A percentile compares a stretch with the other conserved stretches of the same genome.
Evolutionary conservation across 768 basidiomycete species (phyloP).

Genomic region (Hortiboletus campestris): DNA sequence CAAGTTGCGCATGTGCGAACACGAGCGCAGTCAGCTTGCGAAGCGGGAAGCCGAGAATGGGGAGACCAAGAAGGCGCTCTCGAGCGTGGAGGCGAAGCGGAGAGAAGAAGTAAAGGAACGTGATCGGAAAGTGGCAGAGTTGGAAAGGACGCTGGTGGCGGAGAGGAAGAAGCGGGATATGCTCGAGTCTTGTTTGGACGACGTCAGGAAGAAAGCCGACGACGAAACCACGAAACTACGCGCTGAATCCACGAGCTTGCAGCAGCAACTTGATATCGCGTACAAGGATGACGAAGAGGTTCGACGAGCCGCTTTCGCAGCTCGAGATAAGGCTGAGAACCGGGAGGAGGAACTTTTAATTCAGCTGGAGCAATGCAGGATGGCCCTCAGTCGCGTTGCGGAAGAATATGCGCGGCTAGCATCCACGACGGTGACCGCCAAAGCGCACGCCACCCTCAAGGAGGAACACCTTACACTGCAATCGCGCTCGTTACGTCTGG

Average conservation of each 20-base stretch:
- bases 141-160: slow-evolving; percentile 48
- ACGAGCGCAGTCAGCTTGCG: slow-evolving; percentile 51
- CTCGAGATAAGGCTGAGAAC: slow-evolving; percentile 32
- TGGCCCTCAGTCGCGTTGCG: slow-evolving; percentile 46
- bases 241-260: slow-evolving; percentile 33
- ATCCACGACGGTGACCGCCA: slow-evolving; percentile 39
- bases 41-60: slow-evolving; percentile 50
- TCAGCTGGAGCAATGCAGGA: slow-evolving; percentile 51
- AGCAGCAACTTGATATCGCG: slow-evolving; percentile 37
- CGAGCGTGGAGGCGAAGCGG: slow-evolving; percentile 47
- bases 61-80: slow-evolving; percentile 51
- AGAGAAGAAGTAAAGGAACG: slow-evolving; percentile 55
- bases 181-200: slow-evolving; percentile 44
- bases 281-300: slow-evolving; percentile 38
- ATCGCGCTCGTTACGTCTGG: slow-evolving; percentile 49
- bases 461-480: slow-evolving; percentile 39
- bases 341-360: slow-evolving; percentile 46
- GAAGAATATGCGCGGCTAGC: slow-evolving; percentile 55
- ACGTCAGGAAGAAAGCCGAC: slow-evolving; percentile 42
- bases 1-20: slow-evolving; percentile 57
- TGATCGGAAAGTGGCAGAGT: slow-evolving; percentile 52
- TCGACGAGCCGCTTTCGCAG: slow-evolving; percentile 28
- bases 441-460: slow-evolving; percentile 39
- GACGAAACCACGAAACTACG: slow-evolving; percentile 39
- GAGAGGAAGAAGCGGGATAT: slow-evolving; percentile 54